Conservation (phyloP, 768 basidiomycete genomes). For the Tephrocybe sp. region DNA sequence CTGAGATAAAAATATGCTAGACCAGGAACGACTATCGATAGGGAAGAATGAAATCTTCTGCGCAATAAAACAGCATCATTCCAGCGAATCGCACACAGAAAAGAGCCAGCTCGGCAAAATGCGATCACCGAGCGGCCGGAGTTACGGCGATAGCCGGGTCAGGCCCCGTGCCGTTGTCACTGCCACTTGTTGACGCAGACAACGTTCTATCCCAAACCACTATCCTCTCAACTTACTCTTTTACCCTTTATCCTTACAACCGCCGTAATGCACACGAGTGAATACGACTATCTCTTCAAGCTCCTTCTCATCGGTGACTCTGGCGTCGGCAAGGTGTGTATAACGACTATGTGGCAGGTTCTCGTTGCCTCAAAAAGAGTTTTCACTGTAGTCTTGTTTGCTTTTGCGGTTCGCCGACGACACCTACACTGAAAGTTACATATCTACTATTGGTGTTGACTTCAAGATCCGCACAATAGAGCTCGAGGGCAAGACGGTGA, state of each 20-base stretch:
- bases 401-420: slow-evolving; percentile 94
- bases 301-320: slow-evolving; percentile 93
- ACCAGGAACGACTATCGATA: no score
- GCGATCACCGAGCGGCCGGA: slow-evolving; percentile 16
- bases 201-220: slow-evolving; percentile 30
- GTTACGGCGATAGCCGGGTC: slow-evolving; percentile 15
- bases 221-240: slow-evolving; percentile 23
- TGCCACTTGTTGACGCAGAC: slow-evolving; percentile 30
- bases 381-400: slow-evolving; percentile 69
- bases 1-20: no score
- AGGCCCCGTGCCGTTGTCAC: slow-evolving; percentile 17
- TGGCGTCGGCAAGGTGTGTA: slow-evolving; percentile 86
- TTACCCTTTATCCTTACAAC: slow-evolving; percentile 18
- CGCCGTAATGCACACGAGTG: slow-evolving; percentile 74
- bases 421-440: slow-evolving; percentile 96
- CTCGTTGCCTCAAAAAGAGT: slow-evolving; percentile 22
- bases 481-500: slow-evolving; percentile 96
- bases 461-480: slow-evolving; percentile 99
- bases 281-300: slow-evolving; percentile 96
- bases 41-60: no score
- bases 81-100: not conserved
- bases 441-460: slow-evolving; percentile 97
- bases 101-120: not conserved
- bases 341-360: slow-evolving; percentile 13
- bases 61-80: no score